phyloP scores from a whole-genome alignment of 305 asterid species.

The Fraxinus floribunda region DNA sequence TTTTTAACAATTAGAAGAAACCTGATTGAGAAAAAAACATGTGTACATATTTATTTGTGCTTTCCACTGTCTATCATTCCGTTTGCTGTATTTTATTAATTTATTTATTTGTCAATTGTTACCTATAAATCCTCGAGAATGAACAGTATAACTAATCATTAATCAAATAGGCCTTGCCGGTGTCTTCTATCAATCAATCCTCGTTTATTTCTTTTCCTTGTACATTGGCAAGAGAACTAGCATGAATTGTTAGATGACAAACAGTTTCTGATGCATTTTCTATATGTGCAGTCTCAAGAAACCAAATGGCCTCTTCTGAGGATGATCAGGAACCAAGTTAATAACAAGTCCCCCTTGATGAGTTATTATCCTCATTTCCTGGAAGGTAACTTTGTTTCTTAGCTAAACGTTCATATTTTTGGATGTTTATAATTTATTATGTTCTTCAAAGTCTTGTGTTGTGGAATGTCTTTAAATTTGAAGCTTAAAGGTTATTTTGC shows the following conservation, averaged over 20 bases:
- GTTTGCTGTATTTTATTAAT: not conserved
- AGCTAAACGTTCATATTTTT: not conserved
- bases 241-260: not conserved
- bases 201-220: not conserved
- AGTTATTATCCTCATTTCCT: not conserved
- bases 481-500: not conserved
- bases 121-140: not conserved
- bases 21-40: not conserved
- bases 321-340: too few relatives aligned
- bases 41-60: not conserved
- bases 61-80: not conserved
- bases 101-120: not conserved
- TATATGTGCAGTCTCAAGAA: not conserved
- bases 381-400: not conserved
- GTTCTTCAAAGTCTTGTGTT: not conserved
- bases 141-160: not conserved
- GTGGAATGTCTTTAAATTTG: not conserved
- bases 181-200: not conserved
- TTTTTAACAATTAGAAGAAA: not conserved
- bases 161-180: not conserved
- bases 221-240: not conserved
- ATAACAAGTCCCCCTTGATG: too few relatives aligned
- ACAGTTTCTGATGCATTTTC: not conserved
- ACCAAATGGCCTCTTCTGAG: not conserved
- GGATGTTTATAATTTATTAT: not conserved